phyloP scores from a whole-genome alignment of 2,329 filamentous ascomycete species.

The Scedosporium dehoogii region DNA sequence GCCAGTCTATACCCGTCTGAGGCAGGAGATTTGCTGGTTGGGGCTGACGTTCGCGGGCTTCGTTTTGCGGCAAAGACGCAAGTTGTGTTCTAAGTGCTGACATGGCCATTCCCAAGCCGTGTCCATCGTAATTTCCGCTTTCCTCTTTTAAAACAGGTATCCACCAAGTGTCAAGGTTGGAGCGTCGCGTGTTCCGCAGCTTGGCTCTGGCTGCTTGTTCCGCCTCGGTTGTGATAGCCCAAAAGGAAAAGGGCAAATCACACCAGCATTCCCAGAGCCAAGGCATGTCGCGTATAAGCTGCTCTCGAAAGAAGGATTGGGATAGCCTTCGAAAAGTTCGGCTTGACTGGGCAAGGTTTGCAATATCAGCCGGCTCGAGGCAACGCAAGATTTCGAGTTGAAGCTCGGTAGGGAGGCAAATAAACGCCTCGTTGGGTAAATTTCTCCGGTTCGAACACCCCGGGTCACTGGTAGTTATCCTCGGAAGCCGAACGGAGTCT shows the following conservation, averaged over 20 bases:
- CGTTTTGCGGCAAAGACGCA: not conserved
- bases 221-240: slow-evolving; percentile 3
- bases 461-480: not conserved
- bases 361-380: not conserved
- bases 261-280: slow-evolving; percentile 13
- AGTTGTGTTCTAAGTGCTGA: no score
- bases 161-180: not conserved
- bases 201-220: not conserved
- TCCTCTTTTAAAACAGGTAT: not conserved
- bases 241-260: slow-evolving; percentile 7
- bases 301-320: slow-evolving; percentile 3
- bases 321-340: not conserved
- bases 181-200: not conserved
- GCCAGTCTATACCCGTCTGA: not conserved
- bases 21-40: not conserved
- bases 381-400: not conserved
- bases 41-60: not conserved
- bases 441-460: no score
- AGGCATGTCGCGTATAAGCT: slow-evolving; percentile 6
- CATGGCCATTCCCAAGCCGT: not conserved
- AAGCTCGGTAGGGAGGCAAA: not conserved
- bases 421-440: not conserved
- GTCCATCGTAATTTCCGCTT: not conserved
- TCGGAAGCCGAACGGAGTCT: not conserved
- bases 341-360: not conserved